A percentile compares a stretch with the other conserved stretches of the same genome.
Conservation (phyloP, 2,329 filamentous ascomycete species). For the Claviceps paspali region DNA sequence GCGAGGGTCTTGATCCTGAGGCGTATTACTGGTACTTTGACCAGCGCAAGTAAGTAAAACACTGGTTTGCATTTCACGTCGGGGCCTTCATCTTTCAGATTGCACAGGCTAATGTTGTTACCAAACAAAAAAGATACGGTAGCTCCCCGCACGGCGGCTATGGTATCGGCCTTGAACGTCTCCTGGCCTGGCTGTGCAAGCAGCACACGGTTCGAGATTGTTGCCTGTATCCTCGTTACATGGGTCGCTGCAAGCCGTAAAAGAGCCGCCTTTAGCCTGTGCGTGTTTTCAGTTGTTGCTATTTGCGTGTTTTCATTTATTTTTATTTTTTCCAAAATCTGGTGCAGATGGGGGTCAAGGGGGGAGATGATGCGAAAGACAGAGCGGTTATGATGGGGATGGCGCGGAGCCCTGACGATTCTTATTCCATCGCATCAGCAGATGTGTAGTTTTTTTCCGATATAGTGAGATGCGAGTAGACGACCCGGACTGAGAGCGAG, state of each 20-base stretch:
- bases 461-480: neutral
- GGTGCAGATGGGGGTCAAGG: neutral
- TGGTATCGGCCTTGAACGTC: constrained; percentile 49
- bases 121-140: constrained; percentile 54
- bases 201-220: constrained; percentile 48
- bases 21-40: constrained; percentile 99
- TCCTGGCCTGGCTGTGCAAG: constrained; percentile 48
- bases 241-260: constrained; percentile 64
- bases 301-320: too few relatives aligned
- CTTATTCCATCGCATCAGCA: neutral
- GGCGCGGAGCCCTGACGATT: neutral
- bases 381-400: neutral
- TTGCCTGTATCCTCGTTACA: constrained; percentile 66
- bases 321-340: too few relatives aligned
- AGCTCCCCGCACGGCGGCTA: constrained; percentile 87
- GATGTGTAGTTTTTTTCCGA: neutral
- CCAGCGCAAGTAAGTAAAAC: constrained; percentile 53
- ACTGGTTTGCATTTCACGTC: too few relatives aligned
- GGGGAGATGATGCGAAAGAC: neutral
- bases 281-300: neutral
- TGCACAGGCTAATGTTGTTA: too few relatives aligned
- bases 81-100: too few relatives aligned
- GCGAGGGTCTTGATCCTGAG: constrained; percentile 68
- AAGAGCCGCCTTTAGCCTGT: neutral
- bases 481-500: too few relatives aligned